A percentile compares a stretch with the other conserved stretches of the same genome.
phyloP scores from a whole-genome alignment of 345 rosid species.

The Orychophragmus violaceus region DNA sequence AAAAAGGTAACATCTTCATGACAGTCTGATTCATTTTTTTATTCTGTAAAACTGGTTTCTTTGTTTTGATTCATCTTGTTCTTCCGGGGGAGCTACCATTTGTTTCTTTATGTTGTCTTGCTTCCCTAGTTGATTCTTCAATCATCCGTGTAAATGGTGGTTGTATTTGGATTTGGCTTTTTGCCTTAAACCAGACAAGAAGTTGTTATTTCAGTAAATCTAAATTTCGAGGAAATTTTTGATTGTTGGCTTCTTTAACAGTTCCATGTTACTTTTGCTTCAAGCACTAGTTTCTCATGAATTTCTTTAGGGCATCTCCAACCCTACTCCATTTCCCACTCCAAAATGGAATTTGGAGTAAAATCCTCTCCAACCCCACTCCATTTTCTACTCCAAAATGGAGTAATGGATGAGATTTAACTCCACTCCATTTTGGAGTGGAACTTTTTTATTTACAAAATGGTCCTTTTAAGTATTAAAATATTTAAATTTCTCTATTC shows the following conservation, averaged over 20 bases:
- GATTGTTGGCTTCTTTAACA: not conserved
- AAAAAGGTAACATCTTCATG: conserved; percentile 14
- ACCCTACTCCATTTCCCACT: too few species aligned
- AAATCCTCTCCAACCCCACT: too few species aligned
- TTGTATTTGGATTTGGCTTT: conserved; percentile 6
- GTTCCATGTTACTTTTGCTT: not conserved
- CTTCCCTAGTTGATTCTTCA: conserved; percentile 1
- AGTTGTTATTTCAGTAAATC: not conserved
- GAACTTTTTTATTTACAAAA: too few species aligned
- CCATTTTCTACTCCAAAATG: too few species aligned
- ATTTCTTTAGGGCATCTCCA: not conserved
- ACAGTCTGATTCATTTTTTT: conserved; percentile 11
- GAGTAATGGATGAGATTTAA: too few species aligned
- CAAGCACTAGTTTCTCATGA: not conserved
- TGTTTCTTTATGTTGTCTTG: not conserved
- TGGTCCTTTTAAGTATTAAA: too few species aligned
- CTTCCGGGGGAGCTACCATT: not conserved
- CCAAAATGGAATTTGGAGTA: too few species aligned
- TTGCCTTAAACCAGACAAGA: conserved; percentile 7
- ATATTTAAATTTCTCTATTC: too few species aligned
- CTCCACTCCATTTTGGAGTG: too few species aligned
- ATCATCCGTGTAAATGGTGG: conserved; percentile 6
- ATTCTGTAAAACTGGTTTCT: conserved; percentile 21
- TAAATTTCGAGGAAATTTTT: not conserved
- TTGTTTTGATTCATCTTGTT: conserved; percentile 12